Conservation (phyloP, 73 alveolate species). For the Paramecium biaurelia region DNA sequence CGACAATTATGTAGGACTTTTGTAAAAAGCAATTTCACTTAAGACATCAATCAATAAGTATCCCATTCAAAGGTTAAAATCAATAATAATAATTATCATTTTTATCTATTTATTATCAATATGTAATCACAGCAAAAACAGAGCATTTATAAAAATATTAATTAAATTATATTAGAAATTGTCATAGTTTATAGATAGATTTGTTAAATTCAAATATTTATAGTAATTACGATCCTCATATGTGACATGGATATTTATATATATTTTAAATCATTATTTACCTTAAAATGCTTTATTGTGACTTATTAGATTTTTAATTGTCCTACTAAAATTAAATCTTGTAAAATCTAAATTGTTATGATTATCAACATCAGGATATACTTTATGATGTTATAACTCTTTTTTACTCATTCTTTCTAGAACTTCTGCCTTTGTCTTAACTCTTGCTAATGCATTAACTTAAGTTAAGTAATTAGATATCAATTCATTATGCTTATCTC, state of each 20-base stretch:
- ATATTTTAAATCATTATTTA: background rate
- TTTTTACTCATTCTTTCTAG: background rate
- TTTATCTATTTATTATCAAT: background rate
- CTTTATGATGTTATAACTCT: background rate
- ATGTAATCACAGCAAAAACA: background rate
- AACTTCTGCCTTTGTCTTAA: conserved; percentile 16
- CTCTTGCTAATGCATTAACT: conserved; percentile 41
- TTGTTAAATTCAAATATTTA: too few relatives aligned
- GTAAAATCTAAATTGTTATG: background rate
- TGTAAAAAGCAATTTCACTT: background rate
- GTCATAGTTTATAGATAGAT: too few relatives aligned
- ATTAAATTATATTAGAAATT: background rate
- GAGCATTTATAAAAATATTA: background rate
- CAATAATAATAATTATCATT: background rate
- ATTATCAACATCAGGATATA: conserved; percentile 3
- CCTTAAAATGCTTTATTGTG: background rate
- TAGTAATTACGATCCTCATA: background rate
- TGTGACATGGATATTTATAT: background rate
- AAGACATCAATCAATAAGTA: background rate
- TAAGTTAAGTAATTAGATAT: conserved; percentile 27
- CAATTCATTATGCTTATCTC: conserved; percentile 46
- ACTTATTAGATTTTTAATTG: background rate
- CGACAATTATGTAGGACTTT: background rate
- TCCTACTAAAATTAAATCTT: background rate
- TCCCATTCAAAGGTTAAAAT: background rate